Base-by-base conservation (phyloP, 129 eudicot genomes). In the Sambucus nigra region DNA sequence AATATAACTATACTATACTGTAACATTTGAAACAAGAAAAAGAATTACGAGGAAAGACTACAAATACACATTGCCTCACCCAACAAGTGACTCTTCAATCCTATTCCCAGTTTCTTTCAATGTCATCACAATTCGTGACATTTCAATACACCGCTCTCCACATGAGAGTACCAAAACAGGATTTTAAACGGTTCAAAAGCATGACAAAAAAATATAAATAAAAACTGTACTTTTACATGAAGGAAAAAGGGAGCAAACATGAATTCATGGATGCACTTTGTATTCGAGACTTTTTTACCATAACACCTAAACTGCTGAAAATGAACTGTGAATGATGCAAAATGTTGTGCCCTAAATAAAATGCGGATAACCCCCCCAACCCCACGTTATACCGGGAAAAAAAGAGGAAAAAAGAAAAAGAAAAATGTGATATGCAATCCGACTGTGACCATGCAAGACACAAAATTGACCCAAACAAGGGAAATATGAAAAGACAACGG, bases 221-320 rank as follows among this genome's bases (percentile, higher is more conserved):
- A 54, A 60, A 54, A 45, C 68, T 35, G 42, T 35, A 35, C 42
- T n/a, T n/a, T 68, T 52, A 38, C 60, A 70, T 16, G 54, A 59
- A 39, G 63, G n/a, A 42, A 63, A 48, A 38, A 15, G 35, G 69
- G 19, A 42, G 67, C 66, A 53, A 9, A 24, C n/a, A 66, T 68
- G 60, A 16, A 53, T 53, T 73, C 83, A 69, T 73, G 84, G 40
- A 65, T 64, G 73, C 82, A 75, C 46, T n/a, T n/a, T 56, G 65
- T 70, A 63, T 79, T 67, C 58, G 58, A 67, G 57, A 64, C 31
- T 50, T 41, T n/a, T n/a, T 16, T 67, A 46, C 63, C 61, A n/a
- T n/a, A n/a, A 35, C 70, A 61, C 64, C 74, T 71, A 69, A n/a
- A n/a, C 46, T 42, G 6, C 11, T 51, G 5, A 46, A 52, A 59